These are phyloP conservation scores for Fusarium liriodendri DNA, from an alignment of 2,329 filamentous ascomycete genomes.

Conservation along the genomic window DNA sequence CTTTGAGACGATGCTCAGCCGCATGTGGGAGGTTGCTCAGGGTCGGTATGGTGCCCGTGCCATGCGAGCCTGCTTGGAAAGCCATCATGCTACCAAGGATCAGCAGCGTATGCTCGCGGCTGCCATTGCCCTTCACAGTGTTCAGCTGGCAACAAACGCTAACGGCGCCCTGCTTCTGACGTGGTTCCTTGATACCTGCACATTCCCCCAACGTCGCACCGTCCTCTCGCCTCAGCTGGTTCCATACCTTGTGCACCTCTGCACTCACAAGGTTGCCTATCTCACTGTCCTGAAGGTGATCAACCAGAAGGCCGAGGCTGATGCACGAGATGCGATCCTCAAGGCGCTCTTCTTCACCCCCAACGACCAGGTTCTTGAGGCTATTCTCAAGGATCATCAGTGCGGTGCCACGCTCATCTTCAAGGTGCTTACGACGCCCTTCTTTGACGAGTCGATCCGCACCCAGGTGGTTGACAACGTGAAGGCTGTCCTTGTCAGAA, in stretches of 20 bases:
- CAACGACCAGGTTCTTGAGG: constrained; percentile 87
- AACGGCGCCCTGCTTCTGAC: constrained; percentile 95
- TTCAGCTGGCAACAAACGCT: constrained; percentile 94
- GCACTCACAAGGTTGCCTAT: constrained; percentile 98
- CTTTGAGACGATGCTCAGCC: constrained; percentile 95
- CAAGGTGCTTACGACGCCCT: constrained; percentile 97
- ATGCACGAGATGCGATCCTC: constrained; percentile 89
- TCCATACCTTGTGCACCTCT: constrained; percentile 92
- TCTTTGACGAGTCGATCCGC: constrained; percentile 93
- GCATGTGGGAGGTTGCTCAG: constrained; percentile 93
- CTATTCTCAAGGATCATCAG: constrained; percentile 89
- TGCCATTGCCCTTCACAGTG: constrained; percentile 94
- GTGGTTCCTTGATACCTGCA: constrained; percentile 99
- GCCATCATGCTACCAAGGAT: constrained; percentile 93
- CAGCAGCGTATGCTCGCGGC: constrained; percentile 96
- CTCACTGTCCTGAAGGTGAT: constrained; percentile 97
- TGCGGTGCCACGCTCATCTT: constrained; percentile 97
- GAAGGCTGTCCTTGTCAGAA: constrained; percentile 84
- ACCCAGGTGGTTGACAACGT: constrained; percentile 91
- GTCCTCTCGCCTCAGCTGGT: constrained; percentile 93
- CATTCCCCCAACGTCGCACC: constrained; percentile 89
- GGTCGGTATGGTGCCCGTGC: constrained; percentile 94
- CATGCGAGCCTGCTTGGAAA: constrained; percentile 96
- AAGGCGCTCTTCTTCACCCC: constrained; percentile 92
- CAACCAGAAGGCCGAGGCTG: constrained; percentile 94